These are phyloP conservation scores for Aspergillus versicolor DNA, from an alignment of 2,329 filamentous ascomycete species.

Conservation along the genomic window DNA sequence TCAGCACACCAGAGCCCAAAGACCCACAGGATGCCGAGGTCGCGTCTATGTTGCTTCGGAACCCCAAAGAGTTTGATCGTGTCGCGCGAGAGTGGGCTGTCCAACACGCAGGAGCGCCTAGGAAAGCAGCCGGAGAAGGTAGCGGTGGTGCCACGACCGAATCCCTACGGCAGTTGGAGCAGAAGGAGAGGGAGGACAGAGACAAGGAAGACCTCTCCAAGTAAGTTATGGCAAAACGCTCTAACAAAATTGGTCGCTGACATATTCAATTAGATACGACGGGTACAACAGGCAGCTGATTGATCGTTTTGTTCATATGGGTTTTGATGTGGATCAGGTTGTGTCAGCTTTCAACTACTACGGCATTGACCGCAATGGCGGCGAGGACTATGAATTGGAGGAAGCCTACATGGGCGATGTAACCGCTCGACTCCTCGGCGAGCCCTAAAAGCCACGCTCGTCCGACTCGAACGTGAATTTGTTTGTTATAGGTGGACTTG, in stretches of 20 bases:
- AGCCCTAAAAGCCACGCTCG: slow-evolving; percentile 46
- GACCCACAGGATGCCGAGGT: slow-evolving; percentile 97
- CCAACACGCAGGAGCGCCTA: slow-evolving; percentile 74
- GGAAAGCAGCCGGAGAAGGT: slow-evolving; percentile 53
- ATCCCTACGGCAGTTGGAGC: slow-evolving; percentile 54
- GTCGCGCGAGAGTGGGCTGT: slow-evolving; percentile 91
- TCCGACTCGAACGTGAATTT: slow-evolving; percentile 7
- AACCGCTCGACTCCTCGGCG: slow-evolving; percentile 78
- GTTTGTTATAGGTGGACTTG: slow-evolving; percentile 16
- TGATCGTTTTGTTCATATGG: slow-evolving; percentile 84
- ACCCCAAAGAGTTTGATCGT: slow-evolving; percentile 74
- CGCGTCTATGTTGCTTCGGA: slow-evolving; percentile 79
- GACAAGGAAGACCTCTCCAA: slow-evolving; percentile 56
- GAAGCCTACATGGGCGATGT: slow-evolving; percentile 89
- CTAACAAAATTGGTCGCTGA: slow-evolving; percentile 26
- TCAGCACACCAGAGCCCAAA: slow-evolving; percentile 90
- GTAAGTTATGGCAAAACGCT: slow-evolving; percentile 31
- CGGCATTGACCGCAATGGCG: slow-evolving; percentile 74
- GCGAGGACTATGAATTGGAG: slow-evolving; percentile 81
- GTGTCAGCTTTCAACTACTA: slow-evolving; percentile 80
- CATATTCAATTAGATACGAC: slow-evolving; percentile 61
- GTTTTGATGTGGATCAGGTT: slow-evolving; percentile 83
- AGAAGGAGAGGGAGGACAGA: slow-evolving; percentile 56
- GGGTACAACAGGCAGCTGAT: slow-evolving; percentile 85
- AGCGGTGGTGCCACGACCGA: slow-evolving; percentile 54